Evolutionary conservation across 495 filamentous ascomycete species (phyloP), one percentile per base, ranked within the genome.

Genomic region (Astrothelium macrocarpum): DNA sequence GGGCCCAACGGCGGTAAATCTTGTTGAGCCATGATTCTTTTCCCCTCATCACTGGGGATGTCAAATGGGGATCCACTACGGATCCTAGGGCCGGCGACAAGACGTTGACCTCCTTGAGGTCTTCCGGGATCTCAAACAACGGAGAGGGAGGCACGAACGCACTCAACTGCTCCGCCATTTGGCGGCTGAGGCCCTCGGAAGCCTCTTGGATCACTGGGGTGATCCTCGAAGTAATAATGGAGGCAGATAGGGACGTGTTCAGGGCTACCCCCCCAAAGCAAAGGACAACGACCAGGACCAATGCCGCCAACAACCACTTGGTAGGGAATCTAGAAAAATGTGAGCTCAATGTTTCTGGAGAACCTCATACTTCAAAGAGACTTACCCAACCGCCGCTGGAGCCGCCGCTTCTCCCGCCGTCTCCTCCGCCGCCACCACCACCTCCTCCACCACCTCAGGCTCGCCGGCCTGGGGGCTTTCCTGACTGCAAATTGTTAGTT

Each of bases 1-100:
- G 16, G 20, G 25, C 62, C 43, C 66, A 58, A 11, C 65, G 23
- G 26, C 53, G 43, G n/a, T 69, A 69, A 42, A 62, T 43, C 10
- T 29, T 26, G 59, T n/a, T 59, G 2, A 62, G 23, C 49, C 49
- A 56, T 20, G 9, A 9, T 20, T 56, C 49, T 3, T 29, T 20
- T 20, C 49, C 49, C 49, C 7, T 56, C 25, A 28, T 11, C 5
- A 29, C 25, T 9, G 71, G 59, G 1, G 73, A 76, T 43, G 74
- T 75, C 36, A 66, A 53, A 32, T 59, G 28, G 9, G 70, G 68
- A 36, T 72, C 62, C 46, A 77, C 62, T 25, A 62, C 63, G 2
- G 74, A 70, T 7, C 71, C 72, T n/a, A 71, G 53, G 18, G 64
- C 67, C 26, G 69, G 36, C 31, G 69, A 68, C 65, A 76, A 74